Conservation (phyloP, 106 monocot species). For the Gastrodia elata region DNA sequence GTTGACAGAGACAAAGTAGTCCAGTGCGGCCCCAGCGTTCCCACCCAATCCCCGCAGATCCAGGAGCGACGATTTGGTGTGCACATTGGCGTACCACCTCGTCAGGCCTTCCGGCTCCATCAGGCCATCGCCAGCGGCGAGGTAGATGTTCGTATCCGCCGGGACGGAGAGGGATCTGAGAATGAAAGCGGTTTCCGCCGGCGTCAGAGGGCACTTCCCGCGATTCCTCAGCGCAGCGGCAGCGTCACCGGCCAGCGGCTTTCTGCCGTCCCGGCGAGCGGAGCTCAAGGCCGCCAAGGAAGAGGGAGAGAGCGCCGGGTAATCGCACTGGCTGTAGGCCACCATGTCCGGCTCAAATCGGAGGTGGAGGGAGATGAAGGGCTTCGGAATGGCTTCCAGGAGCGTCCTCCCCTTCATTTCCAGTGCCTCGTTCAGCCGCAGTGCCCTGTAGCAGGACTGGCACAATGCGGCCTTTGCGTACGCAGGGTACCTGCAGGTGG, state of each 20-base stretch:
- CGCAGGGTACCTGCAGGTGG: conserved; percentile 52
- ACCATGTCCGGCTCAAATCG: conserved; percentile 98
- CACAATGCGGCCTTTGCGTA: conserved; percentile 72
- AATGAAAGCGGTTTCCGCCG: conserved; percentile 74
- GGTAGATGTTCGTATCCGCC: conserved; percentile 59
- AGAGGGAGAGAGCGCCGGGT: conserved; percentile 38
- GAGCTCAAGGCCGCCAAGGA: conserved; percentile 50
- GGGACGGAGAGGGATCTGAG: conserved; percentile 66
- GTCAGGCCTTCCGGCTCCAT: conserved; percentile 81
- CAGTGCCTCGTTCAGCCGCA: conserved; percentile 58
- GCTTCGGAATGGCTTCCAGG: conserved; percentile 69
- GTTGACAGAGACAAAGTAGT: conserved; percentile 78
- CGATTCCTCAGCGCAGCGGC: conserved; percentile 67
- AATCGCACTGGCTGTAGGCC: conserved; percentile 75
- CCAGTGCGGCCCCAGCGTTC: conserved; percentile 86
- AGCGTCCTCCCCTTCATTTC: conserved; percentile 52
- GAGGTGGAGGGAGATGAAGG: conserved; percentile 83
- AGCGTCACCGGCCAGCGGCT: conserved; percentile 49
- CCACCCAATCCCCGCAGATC: conserved; percentile 63
- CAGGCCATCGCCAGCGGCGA: conserved; percentile 87
- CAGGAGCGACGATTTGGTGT: conserved; percentile 65
- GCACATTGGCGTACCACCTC: conserved; percentile 60
- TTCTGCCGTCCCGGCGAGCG: conserved; percentile 48
- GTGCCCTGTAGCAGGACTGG: conserved; percentile 72
- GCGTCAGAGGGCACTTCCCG: conserved; percentile 91